These are phyloP conservation scores for Leptographium flavum DNA, from an alignment of 2,329 filamentous ascomycete genomes.

Conservation along the genomic window DNA sequence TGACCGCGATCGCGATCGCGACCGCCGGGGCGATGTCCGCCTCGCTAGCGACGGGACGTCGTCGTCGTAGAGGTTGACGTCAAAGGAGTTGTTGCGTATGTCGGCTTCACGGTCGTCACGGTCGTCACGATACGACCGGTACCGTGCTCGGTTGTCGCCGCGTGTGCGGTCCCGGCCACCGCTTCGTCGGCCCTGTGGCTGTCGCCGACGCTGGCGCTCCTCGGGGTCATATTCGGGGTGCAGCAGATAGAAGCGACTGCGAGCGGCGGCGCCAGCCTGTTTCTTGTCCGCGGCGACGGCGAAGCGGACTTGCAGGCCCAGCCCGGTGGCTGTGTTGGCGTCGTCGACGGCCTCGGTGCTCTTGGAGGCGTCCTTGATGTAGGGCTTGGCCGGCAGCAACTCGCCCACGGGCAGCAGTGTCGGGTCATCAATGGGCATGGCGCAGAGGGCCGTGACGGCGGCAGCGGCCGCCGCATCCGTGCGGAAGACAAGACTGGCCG, in stretches of 20 bases:
- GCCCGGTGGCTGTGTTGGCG: conserved; percentile 18
- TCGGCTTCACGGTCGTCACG: conserved; percentile 33
- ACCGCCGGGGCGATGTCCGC: conserved; percentile 16
- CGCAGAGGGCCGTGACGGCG: conserved; percentile 39
- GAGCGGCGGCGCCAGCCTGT: conserved; percentile 57
- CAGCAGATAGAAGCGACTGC: conserved; percentile 83
- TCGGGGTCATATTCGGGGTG: conserved; percentile 81
- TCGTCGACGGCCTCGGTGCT: conserved; percentile 45
- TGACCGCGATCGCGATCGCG: neutral
- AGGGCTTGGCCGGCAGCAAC: conserved; percentile 52
- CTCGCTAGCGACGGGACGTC: conserved; percentile 25
- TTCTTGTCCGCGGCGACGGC: conserved; percentile 70
- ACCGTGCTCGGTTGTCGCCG: neutral
- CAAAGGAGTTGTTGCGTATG: conserved; percentile 40
- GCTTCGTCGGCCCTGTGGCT: conserved; percentile 21
- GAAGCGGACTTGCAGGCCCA: conserved; percentile 55
- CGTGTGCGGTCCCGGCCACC: conserved; percentile 16
- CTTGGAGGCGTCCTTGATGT: conserved; percentile 50
- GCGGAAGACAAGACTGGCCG: conserved; percentile 72
- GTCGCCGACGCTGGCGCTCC: conserved; percentile 35
- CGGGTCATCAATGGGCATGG: conserved; percentile 35
- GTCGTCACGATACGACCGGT: conserved; percentile 21
- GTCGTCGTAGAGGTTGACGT: conserved; percentile 52
- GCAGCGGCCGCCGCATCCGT: conserved; percentile 36
- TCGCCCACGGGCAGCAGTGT: conserved; percentile 46